Conservation (phyloP, 2,329 filamentous ascomycete species). For the Diaporthe citri region DNA sequence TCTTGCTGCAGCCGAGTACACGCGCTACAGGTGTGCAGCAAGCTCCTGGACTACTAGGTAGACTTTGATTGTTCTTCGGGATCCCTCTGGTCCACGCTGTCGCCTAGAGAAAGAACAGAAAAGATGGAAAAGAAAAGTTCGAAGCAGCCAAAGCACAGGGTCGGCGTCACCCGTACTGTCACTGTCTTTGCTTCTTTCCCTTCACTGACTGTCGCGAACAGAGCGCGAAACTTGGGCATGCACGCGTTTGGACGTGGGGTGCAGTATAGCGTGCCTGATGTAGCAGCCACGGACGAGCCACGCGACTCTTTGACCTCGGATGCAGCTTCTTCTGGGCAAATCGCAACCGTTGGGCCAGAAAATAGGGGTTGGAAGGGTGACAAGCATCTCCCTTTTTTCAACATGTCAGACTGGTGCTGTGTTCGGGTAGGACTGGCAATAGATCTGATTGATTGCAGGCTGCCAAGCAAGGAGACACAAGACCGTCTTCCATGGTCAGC, state of each 20-base stretch:
- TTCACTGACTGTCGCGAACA: slow-evolving; percentile 20
- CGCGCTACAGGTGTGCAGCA: background rate
- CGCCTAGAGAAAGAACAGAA: background rate
- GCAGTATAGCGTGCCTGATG: background rate
- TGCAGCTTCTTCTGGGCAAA: slow-evolving; percentile 21
- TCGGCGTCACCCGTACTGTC: background rate
- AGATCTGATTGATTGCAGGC: slow-evolving; percentile 32
- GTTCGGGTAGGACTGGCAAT: slow-evolving; percentile 10
- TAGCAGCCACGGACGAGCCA: slow-evolving; percentile 14
- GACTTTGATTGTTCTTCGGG: background rate
- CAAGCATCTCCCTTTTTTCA: slow-evolving; percentile 23
- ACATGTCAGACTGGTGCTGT: slow-evolving; percentile 15
- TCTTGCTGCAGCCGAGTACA: background rate
- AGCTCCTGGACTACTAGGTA: background rate
- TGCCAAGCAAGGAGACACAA: slow-evolving; percentile 15
- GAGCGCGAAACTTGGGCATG: slow-evolving; percentile 35
- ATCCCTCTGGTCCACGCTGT: background rate
- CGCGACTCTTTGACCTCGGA: slow-evolving; percentile 6
- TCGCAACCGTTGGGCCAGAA: background rate
- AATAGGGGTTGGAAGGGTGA: slow-evolving; percentile 2
- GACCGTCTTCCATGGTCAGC: slow-evolving; percentile 32
- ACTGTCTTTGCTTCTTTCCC: background rate
- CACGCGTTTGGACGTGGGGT: slow-evolving; percentile 13
- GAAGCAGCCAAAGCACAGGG: background rate
- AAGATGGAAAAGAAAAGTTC: background rate